Evolutionary conservation across 768 basidiomycete species (phyloP), one percentile per base, ranked within the genome.

Genomic region (Phylloporus arenicola): DNA sequence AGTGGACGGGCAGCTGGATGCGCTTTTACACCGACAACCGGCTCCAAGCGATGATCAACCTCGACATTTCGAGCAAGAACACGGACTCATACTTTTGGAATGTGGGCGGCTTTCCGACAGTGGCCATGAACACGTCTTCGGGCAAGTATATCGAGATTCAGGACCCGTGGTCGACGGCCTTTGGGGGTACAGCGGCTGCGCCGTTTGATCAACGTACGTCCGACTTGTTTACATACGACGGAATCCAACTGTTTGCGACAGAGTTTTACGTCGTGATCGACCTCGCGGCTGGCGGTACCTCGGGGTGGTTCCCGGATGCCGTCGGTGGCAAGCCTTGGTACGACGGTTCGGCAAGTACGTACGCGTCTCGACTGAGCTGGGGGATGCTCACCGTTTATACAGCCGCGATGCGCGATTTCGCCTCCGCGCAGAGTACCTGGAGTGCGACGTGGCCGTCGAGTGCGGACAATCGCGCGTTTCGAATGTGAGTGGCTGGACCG

Each of bases 251-350:
- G 60, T n/a, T 17, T n/a, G 12, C 8, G 13, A 34, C 49, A 82
- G 84, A 82, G 16, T 92, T 94, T 68, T 93, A 88, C 69, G 69
- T 93, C 22, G 81, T 90, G 59, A 70, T 94, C 62, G 79, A 88
- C 64, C 77, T 93, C 31, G 89, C 83, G 2, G 88, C 80, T 10
- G 92, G 92, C 10, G 83, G 84, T 2, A 90, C 87, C 33, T 89
- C 80, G 56, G 91, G 83, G 27, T 66, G 65, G 65, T 66, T 66
- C 47, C 65, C 65, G 1, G 65, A 66, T 31, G 17, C 73, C 10
- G 80, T 86, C 39, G 90, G 89, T 16, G 72, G 76, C 12, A 66
- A 66, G 22, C 50, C 60, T 19, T 91, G 88, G 88, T 74, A 82
- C 29, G 82, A 91, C 62, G 69, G 70, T 16, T 78, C 78, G 30